Evolutionary conservation across 768 basidiomycete genomes (phyloP).

Genomic region (Amanita pseudoporphyria): DNA sequence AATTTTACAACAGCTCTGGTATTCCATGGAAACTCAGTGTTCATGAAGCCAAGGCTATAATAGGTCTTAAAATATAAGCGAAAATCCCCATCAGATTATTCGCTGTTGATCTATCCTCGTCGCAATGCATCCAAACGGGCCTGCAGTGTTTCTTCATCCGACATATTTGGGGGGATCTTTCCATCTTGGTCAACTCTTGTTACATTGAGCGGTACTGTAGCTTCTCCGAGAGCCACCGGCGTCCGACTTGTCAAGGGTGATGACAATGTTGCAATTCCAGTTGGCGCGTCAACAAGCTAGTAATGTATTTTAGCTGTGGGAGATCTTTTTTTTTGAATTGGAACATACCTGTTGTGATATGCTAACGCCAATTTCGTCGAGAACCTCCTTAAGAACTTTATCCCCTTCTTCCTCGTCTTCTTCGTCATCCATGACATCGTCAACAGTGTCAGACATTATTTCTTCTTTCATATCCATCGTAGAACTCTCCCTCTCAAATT

Average conservation of each 20-base stretch:
- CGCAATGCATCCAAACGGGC: slow-evolving; percentile 87
- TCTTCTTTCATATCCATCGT: slow-evolving; percentile 99
- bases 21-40: slow-evolving; percentile 79
- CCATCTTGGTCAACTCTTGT: slow-evolving; percentile 25
- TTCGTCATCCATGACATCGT: slow-evolving; percentile 95
- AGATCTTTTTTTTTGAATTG: neutral
- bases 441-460: slow-evolving; percentile 98
- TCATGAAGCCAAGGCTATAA: slow-evolving; percentile 67
- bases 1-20: slow-evolving; percentile 90
- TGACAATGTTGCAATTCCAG: slow-evolving; percentile 52
- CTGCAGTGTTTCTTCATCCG: slow-evolving; percentile 91
- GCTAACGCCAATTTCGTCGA: slow-evolving; percentile 94
- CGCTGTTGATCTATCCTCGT: slow-evolving; percentile 32
- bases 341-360: slow-evolving; percentile 64
- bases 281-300: slow-evolving; percentile 80
- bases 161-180: slow-evolving; percentile 26
- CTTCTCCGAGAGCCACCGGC: slow-evolving; percentile 80
- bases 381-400: slow-evolving; percentile 88
- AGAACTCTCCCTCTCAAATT: slow-evolving; percentile 94
- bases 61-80: slow-evolving; percentile 40
- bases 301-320: slow-evolving; percentile 7
- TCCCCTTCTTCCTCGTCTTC: slow-evolving; percentile 98
- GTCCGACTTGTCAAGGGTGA: slow-evolving; percentile 56
- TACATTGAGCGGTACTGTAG: slow-evolving; percentile 29
- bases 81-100: neutral